phyloP scores from a whole-genome alignment of 2,329 filamentous ascomycete genomes.

The Herpomyces periplanetae region DNA sequence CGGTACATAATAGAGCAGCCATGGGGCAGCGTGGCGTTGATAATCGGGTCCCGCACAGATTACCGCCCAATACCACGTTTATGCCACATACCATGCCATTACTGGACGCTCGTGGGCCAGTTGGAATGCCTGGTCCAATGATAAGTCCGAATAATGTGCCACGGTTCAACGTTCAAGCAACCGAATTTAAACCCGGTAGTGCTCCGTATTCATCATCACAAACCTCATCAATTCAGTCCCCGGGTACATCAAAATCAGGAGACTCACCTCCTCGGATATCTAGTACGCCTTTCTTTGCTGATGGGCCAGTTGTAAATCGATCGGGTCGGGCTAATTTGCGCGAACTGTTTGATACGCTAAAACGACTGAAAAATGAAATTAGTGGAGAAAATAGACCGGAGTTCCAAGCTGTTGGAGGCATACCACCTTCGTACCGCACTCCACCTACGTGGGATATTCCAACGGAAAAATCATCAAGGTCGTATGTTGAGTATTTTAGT shows the following conservation, averaged over 20 bases:
- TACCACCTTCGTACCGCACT: slow-evolving; percentile 50
- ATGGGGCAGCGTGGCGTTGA: slow-evolving; percentile 4
- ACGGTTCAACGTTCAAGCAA: slow-evolving; percentile 19
- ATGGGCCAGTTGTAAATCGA: slow-evolving; percentile 11
- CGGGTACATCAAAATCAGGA: slow-evolving; percentile 27
- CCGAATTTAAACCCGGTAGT: slow-evolving; percentile 53
- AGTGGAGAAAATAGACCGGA: slow-evolving; percentile 11
- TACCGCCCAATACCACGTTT: slow-evolving; percentile 22
- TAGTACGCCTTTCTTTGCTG: slow-evolving; percentile 10
- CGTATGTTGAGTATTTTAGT: too few relatives aligned
- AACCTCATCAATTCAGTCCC: slow-evolving; percentile 21
- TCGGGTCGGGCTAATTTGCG: not conserved
- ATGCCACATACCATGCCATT: slow-evolving; percentile 31
- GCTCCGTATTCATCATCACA: slow-evolving; percentile 42
- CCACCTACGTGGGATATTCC: slow-evolving; percentile 41
- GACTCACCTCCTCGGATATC: slow-evolving; percentile 8
- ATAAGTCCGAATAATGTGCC: slow-evolving; percentile 12
- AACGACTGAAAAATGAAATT: slow-evolving; percentile 26
- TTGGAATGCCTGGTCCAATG: slow-evolving; percentile 1
- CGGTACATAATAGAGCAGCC: slow-evolving; percentile 14
- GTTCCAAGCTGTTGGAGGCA: slow-evolving; percentile 37
- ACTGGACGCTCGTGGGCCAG: slow-evolving; percentile 12
- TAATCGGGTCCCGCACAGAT: not conserved
- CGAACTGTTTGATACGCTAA: slow-evolving; percentile 16
- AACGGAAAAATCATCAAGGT: too few relatives aligned